Percentiles rank a stretch among this genome's conserved stretches.
These are phyloP conservation scores for Acorus calamus DNA, from an alignment of 106 monocot genomes.

Conservation along the genomic window DNA sequence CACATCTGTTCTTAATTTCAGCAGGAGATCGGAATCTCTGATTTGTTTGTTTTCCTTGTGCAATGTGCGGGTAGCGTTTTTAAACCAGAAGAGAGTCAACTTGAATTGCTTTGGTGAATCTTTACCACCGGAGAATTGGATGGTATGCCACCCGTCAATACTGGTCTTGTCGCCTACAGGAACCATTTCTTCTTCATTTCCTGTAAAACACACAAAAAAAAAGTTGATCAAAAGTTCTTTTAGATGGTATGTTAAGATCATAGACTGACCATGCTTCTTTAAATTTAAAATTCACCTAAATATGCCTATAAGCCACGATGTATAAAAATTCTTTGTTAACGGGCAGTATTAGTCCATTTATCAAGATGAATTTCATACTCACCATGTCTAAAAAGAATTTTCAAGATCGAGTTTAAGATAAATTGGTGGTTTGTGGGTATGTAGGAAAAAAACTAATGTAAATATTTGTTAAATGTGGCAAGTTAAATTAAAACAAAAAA, in stretches of 20 bases:
- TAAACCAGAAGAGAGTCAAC: constrained; percentile 53
- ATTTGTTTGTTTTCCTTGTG: neutral
- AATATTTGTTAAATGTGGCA: too few relatives aligned
- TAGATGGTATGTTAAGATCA: neutral
- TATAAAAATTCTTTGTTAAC: too few relatives aligned
- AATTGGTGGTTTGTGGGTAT: too few relatives aligned
- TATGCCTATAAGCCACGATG: too few relatives aligned
- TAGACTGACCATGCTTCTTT: neutral
- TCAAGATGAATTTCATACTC: too few relatives aligned
- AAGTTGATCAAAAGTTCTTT: neutral
- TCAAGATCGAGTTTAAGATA: too few relatives aligned
- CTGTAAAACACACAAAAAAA: constrained; percentile 14
- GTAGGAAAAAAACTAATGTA: too few relatives aligned
- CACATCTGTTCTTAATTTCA: constrained; percentile 78
- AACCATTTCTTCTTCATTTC: constrained; percentile 32
- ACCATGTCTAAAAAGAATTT: too few relatives aligned
- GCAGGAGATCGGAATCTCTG: constrained; percentile 16
- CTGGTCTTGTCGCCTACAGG: constrained; percentile 29
- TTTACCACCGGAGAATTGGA: constrained; percentile 86
- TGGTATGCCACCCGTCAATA: constrained; percentile 63
- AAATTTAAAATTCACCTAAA: too few relatives aligned
- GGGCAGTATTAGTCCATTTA: too few relatives aligned
- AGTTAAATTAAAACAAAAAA: too few relatives aligned
- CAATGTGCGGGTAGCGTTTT: constrained; percentile 11
- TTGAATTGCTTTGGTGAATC: constrained; percentile 69